These are phyloP conservation scores for Cercophora scortea DNA, from an alignment of 495 filamentous ascomycete species.

Conservation along the genomic window DNA sequence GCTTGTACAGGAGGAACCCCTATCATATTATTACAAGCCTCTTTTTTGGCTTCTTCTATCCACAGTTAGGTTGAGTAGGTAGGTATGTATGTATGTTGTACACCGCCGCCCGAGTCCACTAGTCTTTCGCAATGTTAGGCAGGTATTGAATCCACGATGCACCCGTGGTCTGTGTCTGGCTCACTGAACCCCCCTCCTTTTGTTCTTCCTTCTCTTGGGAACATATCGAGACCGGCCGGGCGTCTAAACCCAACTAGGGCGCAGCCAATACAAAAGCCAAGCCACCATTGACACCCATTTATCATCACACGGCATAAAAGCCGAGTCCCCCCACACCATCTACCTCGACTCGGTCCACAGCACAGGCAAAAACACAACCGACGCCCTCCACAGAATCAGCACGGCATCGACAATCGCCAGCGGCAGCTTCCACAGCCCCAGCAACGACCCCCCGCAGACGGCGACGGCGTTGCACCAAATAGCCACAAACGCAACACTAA, in stretches of 20 bases:
- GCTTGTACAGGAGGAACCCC: too few species aligned
- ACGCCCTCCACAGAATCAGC: constrained; percentile 77
- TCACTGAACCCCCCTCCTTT: background rate
- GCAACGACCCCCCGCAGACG: constrained; percentile 23
- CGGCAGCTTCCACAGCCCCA: constrained; percentile 52
- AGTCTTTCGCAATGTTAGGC: too few species aligned
- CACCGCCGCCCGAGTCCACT: too few species aligned
- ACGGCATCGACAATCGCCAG: constrained; percentile 51
- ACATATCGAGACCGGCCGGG: background rate
- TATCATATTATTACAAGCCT: too few species aligned
- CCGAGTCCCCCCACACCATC: background rate
- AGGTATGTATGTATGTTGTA: too few species aligned
- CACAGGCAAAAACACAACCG: constrained; percentile 81
- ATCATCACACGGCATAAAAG: background rate
- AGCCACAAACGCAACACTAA: constrained; percentile 79
- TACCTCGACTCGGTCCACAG: constrained; percentile 50
- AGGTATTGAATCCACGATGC: background rate
- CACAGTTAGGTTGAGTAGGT: too few species aligned
- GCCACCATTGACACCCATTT: background rate
- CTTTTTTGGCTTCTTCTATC: too few species aligned
- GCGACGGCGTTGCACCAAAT: constrained; percentile 69
- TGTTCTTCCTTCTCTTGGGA: background rate
- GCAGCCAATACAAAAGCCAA: too few species aligned
- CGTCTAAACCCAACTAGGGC: too few species aligned
- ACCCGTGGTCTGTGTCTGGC: background rate